Percentiles rank a stretch among this genome's conserved stretches.
Conservation (phyloP, 768 basidiomycete species). For the Lepiota brunneoincarnata region DNA sequence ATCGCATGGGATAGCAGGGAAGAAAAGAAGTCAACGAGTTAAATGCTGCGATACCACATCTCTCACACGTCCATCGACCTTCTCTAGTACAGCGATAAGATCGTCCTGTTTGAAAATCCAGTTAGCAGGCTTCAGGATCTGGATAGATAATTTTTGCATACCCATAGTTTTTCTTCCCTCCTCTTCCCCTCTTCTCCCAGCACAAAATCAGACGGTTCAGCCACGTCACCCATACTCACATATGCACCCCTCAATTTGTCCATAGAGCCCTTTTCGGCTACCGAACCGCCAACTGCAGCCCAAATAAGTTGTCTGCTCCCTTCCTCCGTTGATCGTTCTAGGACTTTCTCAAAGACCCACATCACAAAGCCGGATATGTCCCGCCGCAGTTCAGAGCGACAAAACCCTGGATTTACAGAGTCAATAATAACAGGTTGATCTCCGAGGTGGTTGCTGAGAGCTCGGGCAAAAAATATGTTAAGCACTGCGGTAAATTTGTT, state of each 20-base stretch:
- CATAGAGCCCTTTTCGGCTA: not conserved
- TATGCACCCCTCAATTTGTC: constrained; percentile 25
- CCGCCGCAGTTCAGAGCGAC: constrained; percentile 32
- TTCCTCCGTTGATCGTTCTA: constrained; percentile 37
- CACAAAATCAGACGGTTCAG: constrained; percentile 28
- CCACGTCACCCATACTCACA: constrained; percentile 21
- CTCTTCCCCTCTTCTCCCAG: constrained; percentile 23
- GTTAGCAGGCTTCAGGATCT: not conserved
- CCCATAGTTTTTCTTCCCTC: constrained; percentile 28
- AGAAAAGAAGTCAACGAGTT: not conserved
- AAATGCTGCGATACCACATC: not conserved
- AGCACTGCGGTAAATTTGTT: constrained; percentile 29
- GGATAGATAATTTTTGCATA: constrained; percentile 12
- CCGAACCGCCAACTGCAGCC: constrained; percentile 25
- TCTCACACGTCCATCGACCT: not conserved
- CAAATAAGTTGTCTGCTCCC: constrained; percentile 33
- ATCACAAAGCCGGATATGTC: not conserved
- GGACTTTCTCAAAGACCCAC: constrained; percentile 6
- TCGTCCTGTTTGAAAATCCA: not conserved
- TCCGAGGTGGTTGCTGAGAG: constrained; percentile 29
- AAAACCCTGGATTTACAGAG: constrained; percentile 44
- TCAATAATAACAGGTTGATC: constrained; percentile 30
- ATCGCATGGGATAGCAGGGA: not conserved
- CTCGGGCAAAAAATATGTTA: constrained; percentile 37
- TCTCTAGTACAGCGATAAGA: constrained; percentile 2